These are phyloP conservation scores for Epicoccum sorghinum DNA, from an alignment of 2,329 filamentous ascomycete genomes.

Conservation along the genomic window DNA sequence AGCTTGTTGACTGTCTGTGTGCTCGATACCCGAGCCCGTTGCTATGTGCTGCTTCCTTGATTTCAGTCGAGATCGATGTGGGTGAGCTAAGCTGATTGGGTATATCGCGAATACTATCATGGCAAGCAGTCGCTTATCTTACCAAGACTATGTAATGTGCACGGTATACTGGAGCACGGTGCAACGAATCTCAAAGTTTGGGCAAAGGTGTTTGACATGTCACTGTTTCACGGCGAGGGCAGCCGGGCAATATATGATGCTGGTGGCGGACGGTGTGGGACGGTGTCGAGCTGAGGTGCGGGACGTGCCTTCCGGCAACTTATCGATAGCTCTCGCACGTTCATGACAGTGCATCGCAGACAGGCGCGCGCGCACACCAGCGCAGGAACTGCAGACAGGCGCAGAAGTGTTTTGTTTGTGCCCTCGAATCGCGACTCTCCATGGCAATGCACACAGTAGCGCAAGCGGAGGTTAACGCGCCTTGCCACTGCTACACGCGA, in stretches of 20 bases:
- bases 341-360: conserved; percentile 17
- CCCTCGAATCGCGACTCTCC: conserved; percentile 39
- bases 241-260: conserved; percentile 15
- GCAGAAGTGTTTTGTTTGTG: conserved; percentile 33
- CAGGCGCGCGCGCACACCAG: conserved; percentile 28
- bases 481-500: conserved; percentile 23
- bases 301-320: conserved; percentile 22
- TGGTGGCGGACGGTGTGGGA: conserved; percentile 17
- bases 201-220: conserved; percentile 5
- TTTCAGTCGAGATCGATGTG: conserved; percentile 1
- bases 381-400: conserved; percentile 19
- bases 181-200: conserved; percentile 5
- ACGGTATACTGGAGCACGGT: conserved; percentile 1
- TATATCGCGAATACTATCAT: neutral
- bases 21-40: conserved; percentile 2
- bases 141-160: neutral
- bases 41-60: conserved; percentile 1
- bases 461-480: conserved; percentile 20
- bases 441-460: conserved; percentile 19
- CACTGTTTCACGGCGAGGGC: conserved; percentile 13
- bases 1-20: conserved; percentile 2
- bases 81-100: conserved; percentile 6
- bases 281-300: conserved; percentile 13
- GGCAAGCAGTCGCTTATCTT: conserved; percentile 5
- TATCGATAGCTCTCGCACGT: conserved; percentile 26